Evolutionary conservation across 2,329 filamentous ascomycete species (phyloP).

Genomic region (Karstenula rhodostoma): DNA sequence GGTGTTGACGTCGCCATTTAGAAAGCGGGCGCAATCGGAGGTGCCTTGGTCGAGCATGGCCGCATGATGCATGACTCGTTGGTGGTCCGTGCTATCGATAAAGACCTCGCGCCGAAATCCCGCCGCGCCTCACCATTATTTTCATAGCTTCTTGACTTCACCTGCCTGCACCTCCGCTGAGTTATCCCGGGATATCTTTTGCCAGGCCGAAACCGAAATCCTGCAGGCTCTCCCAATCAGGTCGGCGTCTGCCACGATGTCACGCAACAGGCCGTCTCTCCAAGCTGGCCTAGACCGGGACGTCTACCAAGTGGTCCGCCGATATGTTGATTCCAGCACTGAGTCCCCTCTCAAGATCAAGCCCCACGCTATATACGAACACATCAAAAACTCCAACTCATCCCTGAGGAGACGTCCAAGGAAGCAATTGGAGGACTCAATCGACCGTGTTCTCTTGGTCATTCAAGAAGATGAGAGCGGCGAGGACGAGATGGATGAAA

Average conservation of each 20-base stretch:
- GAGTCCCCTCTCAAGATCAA: conserved; percentile 60
- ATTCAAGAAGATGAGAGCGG: conserved; percentile 70
- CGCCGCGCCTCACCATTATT: not conserved
- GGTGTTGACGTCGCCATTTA: conserved; percentile 38
- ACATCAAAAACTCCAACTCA: conserved; percentile 85
- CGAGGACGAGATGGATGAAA: conserved; percentile 60
- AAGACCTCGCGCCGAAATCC: conserved; percentile 16
- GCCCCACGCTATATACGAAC: conserved; percentile 73
- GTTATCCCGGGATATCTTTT: not conserved
- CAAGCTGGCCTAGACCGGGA: conserved; percentile 56
- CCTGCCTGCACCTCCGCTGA: not conserved
- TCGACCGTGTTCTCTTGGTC: conserved; percentile 81
- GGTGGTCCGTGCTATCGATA: conserved; percentile 40
- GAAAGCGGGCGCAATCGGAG: conserved; percentile 22
- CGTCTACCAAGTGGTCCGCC: conserved; percentile 79
- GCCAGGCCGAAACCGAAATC: no score
- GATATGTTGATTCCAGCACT: conserved; percentile 73
- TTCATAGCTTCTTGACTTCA: not conserved
- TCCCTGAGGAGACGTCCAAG: conserved; percentile 84
- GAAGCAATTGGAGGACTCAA: conserved; percentile 80
- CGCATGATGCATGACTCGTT: conserved; percentile 7
- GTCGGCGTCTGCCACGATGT: conserved; percentile 18
- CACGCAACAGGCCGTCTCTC: conserved; percentile 39
- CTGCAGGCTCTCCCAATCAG: not conserved
- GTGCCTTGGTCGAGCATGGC: conserved; percentile 31